A percentile compares a stretch with the other conserved stretches of the same genome.
These are phyloP conservation scores for Calonectria pseudoreteaudii DNA, from an alignment of 2,329 filamentous ascomycete genomes.

Conservation along the genomic window DNA sequence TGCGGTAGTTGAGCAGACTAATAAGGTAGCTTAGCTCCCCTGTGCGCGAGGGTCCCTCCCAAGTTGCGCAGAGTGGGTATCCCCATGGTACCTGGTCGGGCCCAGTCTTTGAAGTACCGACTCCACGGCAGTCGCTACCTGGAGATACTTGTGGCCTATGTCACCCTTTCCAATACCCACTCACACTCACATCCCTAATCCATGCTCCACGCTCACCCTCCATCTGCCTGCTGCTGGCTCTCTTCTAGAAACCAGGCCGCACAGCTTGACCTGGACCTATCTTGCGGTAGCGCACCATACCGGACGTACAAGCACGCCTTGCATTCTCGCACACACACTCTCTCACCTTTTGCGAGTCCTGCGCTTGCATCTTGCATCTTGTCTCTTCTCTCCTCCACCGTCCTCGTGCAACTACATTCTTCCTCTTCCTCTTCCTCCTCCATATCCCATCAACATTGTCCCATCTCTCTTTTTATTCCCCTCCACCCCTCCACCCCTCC, in stretches of 20 bases:
- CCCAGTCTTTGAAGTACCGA: constrained; percentile 8
- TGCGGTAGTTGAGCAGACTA: constrained; percentile 11
- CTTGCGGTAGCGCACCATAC: not conserved
- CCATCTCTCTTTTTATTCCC: not conserved
- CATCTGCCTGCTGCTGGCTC: constrained; percentile 16
- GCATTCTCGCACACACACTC: constrained; percentile 16
- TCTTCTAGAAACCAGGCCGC: constrained; percentile 28
- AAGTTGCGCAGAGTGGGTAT: not conserved
- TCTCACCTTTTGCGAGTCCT: not conserved
- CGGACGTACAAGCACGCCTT: not conserved
- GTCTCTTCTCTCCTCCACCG: constrained; percentile 14
- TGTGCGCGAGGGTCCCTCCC: not conserved
- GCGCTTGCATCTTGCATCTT: constrained; percentile 1
- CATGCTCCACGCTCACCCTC: constrained; percentile 13
- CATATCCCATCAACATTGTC: constrained; percentile 5
- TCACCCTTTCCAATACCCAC: constrained; percentile 6
- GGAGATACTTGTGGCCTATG: not conserved
- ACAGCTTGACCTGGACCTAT: constrained; percentile 12
- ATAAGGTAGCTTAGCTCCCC: constrained; percentile 3
- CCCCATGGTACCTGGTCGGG: constrained; percentile 5
- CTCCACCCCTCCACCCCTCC: not conserved
- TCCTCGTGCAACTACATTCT: constrained; percentile 10
- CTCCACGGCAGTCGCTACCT: constrained; percentile 1
- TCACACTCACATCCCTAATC: constrained; percentile 5
- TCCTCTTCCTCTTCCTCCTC: constrained; percentile 14